A percentile compares a stretch with the other conserved stretches of the same genome.
phyloP scores from a whole-genome alignment of 805 yeast species.

The Sugiyamaella lignohabitans region DNA sequence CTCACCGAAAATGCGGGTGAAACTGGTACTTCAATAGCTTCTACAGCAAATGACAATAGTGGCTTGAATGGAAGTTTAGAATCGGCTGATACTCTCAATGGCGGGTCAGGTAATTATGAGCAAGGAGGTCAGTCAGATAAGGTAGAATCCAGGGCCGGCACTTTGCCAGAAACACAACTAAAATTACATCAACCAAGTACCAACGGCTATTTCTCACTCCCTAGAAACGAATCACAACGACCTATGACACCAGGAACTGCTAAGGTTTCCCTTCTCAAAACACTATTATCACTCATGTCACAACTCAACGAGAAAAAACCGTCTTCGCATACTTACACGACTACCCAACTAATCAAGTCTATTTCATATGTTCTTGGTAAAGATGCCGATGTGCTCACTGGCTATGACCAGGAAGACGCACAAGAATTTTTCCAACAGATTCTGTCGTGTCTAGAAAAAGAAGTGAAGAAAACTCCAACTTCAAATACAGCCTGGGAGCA shows the following conservation, averaged over 20 bases:
- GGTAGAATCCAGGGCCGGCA: no score
- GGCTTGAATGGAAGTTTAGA: no score
- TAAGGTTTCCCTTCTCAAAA: background rate
- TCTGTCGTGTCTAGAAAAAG: conserved; percentile 29
- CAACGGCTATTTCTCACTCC: background rate
- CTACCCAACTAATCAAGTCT: conserved; percentile 20
- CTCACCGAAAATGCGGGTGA: background rate
- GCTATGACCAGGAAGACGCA: conserved; percentile 94
- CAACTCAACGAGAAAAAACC: conserved; percentile 28
- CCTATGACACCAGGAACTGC: background rate
- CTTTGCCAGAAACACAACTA: background rate
- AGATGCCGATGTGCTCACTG: conserved; percentile 32
- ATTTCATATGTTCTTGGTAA: conserved; percentile 13
- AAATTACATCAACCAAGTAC: background rate
- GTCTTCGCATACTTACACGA: conserved; percentile 26
- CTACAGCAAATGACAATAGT: no score
- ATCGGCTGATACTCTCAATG: background rate
- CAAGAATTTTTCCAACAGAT: conserved; percentile 83
- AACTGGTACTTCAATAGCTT: no score
- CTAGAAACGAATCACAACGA: background rate
- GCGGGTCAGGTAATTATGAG: no score
- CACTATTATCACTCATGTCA: background rate
- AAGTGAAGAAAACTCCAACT: conserved; percentile 16
- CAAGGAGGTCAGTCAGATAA: no score
- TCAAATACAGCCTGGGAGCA: background rate